These are phyloP conservation scores for Magnusiomyces sp. DNA, from an alignment of 1,139 yeast genomes.

Conservation along the genomic window DNA sequence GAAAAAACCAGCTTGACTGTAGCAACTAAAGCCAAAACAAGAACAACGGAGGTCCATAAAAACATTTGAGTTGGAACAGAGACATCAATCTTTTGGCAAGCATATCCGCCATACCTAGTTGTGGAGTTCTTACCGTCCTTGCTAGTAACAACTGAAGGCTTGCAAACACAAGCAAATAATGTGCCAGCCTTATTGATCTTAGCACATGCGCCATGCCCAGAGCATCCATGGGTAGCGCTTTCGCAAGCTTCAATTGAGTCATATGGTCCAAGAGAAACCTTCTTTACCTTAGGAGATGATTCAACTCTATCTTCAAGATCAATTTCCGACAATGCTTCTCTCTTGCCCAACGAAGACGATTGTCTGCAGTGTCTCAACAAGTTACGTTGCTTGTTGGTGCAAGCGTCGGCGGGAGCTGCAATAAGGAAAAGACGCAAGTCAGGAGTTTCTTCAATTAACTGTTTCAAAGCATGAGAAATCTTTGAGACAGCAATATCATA, in stretches of 20 bases:
- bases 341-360: neutral
- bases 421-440: slow-evolving; percentile 17
- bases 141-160: slow-evolving; percentile 13
- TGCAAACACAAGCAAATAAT: slow-evolving; percentile 50
- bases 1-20: slow-evolving; percentile 48
- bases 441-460: slow-evolving; percentile 10
- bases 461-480: slow-evolving; percentile 12
- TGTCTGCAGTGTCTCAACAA: neutral
- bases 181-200: slow-evolving; percentile 21
- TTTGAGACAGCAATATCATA: slow-evolving; percentile 12
- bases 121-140: slow-evolving; percentile 42
- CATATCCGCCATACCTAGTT: slow-evolving; percentile 57
- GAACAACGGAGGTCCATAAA: slow-evolving; percentile 53
- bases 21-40: slow-evolving; percentile 40
- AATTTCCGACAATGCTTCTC: neutral
- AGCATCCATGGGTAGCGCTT: slow-evolving; percentile 47
- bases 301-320: neutral
- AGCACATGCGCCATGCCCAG: slow-evolving; percentile 54
- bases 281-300: neutral
- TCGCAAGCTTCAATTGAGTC: slow-evolving; percentile 45
- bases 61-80: slow-evolving; percentile 56
- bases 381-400: slow-evolving; percentile 13
- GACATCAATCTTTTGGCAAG: slow-evolving; percentile 60
- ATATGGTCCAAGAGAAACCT: slow-evolving; percentile 9
- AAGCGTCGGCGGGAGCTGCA: slow-evolving; percentile 19